Percentiles rank a stretch among this genome's conserved stretches.
Conservation (phyloP, 805 yeast genomes). For the Lipomyces japonicus region DNA sequence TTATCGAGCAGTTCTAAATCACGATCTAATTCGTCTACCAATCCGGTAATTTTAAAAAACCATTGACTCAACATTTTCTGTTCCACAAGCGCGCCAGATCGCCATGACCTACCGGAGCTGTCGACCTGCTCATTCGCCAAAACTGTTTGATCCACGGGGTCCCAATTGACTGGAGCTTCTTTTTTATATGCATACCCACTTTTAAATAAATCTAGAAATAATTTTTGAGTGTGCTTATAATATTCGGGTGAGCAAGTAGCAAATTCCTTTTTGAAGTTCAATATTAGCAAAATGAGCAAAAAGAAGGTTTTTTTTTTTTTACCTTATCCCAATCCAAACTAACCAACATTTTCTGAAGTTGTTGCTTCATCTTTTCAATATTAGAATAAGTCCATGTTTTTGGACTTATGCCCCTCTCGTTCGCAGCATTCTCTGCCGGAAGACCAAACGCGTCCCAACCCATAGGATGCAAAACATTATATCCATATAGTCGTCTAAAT, state of each 20-base stretch:
- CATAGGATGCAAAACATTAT: conserved; percentile 86
- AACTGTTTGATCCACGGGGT: conserved; percentile 91
- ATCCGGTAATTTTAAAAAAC: conserved; percentile 87
- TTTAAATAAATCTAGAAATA: conserved; percentile 68
- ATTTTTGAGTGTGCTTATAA: conserved; percentile 87
- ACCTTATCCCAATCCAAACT: conserved; percentile 82
- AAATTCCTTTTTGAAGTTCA: conserved; percentile 50
- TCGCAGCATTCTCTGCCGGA: conserved; percentile 98
- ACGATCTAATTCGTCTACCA: conserved; percentile 59
- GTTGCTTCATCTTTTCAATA: conserved; percentile 80
- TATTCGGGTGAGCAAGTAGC: conserved; percentile 83
- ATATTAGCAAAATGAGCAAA: not conserved
- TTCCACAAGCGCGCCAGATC: conserved; percentile 94
- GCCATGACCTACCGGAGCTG: conserved; percentile 85
- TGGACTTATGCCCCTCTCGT: conserved; percentile 76
- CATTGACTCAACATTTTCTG: conserved; percentile 79
- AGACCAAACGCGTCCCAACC: conserved; percentile 99
- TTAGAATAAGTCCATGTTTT: conserved; percentile 77
- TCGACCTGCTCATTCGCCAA: conserved; percentile 97
- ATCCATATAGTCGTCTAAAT: conserved; percentile 71
- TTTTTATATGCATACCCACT: conserved; percentile 81
- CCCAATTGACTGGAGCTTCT: conserved; percentile 94
- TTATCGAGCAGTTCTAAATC: conserved; percentile 60
- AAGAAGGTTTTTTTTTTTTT: not conserved
- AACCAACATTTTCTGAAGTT: conserved; percentile 71